Evolutionary conservation across 1,139 yeast genomes (phyloP).

Genomic region (Saccharomyces hybrid): DNA sequence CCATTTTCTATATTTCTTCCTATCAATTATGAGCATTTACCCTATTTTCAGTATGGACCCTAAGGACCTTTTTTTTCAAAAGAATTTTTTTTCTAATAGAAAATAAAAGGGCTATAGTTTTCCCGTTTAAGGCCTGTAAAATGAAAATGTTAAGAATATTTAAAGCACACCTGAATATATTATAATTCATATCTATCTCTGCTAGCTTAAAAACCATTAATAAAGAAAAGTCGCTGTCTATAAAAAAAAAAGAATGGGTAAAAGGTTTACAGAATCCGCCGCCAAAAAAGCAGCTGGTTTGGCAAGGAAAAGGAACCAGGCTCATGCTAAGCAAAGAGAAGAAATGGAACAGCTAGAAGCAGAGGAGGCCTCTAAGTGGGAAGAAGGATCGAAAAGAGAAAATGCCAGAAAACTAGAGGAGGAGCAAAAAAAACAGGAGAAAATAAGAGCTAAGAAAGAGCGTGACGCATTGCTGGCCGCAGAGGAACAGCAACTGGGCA

Average conservation of each 20-base stretch:
- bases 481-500: conserved; percentile 26
- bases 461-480: conserved; percentile 31
- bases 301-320: conserved; percentile 31
- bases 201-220: too few species aligned
- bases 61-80: neutral
- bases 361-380: conserved; percentile 31
- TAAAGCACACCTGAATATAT: neutral
- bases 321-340: conserved; percentile 21
- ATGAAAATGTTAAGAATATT: neutral
- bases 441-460: conserved; percentile 25
- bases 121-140: neutral
- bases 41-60: neutral
- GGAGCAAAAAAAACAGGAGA: conserved; percentile 29
- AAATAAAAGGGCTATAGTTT: neutral
- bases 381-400: conserved; percentile 32
- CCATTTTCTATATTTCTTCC: neutral
- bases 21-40: neutral
- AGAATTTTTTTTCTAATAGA: neutral
- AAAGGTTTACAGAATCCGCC: conserved; percentile 32
- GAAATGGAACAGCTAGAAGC: conserved; percentile 23
- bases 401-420: conserved; percentile 25
- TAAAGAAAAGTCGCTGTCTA: too few species aligned
- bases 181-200: too few species aligned
- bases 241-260: conserved; percentile 24
- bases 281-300: conserved; percentile 31